Evolutionary conservation across 345 rosid species (phyloP).

Genomic region (Boechera divaricarpa): DNA sequence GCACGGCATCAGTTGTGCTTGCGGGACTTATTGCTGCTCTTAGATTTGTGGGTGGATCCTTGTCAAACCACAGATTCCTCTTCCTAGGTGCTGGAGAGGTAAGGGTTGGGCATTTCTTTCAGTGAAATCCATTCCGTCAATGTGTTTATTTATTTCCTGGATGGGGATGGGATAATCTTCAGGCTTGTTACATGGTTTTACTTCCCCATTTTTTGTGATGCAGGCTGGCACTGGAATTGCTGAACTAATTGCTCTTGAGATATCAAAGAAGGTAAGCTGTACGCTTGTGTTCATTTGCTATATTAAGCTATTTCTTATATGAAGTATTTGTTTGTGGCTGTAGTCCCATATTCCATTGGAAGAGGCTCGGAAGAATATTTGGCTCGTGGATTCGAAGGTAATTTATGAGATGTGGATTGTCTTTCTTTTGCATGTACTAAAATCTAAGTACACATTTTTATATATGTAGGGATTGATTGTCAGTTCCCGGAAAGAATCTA

Average conservation of each 20-base stretch:
- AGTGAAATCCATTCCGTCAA: not conserved
- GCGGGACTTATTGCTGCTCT: conserved; percentile 90
- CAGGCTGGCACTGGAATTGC: conserved; percentile 99
- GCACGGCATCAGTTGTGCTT: conserved; percentile 98
- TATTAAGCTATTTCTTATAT: conserved; percentile 20
- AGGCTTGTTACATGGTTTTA: conserved; percentile 11
- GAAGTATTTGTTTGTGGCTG: conserved; percentile 25
- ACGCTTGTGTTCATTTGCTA: conserved; percentile 13
- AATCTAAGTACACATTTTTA: conserved; percentile 22
- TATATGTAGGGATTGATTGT: conserved; percentile 81
- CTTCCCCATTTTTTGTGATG: conserved; percentile 31
- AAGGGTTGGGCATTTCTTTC: conserved; percentile 32
- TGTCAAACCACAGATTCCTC: conserved; percentile 81
- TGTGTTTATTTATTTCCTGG: conserved; percentile 6
- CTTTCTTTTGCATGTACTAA: not conserved
- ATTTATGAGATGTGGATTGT: conserved; percentile 15
- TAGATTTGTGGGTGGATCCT: conserved; percentile 72
- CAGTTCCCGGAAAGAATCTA: conserved; percentile 75
- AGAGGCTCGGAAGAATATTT: conserved; percentile 83
- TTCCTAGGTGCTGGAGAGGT: conserved; percentile 99
- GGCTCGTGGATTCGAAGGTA: conserved; percentile 98
- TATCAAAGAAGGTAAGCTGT: conserved; percentile 75
- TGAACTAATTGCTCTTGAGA: conserved; percentile 90
- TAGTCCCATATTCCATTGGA: conserved; percentile 79
- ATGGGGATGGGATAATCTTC: conserved; percentile 17